Base-by-base conservation (phyloP, 768 basidiomycete species). In the Amanita pseudoporphyria region DNA sequence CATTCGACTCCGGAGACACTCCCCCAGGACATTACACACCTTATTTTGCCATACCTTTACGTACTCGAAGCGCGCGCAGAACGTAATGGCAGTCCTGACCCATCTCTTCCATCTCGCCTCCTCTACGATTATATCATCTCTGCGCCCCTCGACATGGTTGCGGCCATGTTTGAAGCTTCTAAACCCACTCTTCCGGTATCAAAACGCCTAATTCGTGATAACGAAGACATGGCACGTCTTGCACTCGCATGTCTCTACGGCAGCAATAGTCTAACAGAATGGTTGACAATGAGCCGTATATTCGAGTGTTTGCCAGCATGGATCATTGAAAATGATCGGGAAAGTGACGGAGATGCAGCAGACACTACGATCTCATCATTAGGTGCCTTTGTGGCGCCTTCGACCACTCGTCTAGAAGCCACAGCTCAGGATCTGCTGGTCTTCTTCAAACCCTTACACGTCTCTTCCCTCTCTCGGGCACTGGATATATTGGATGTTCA, bases 231-330 rank as follows among this genome's bases (percentile, higher is more conserved):
- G 60, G 90, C 82, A 12, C 78, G 86, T 9, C 64, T 97, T 12
- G 93, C 94, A 3, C 78, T 98, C 10, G 85, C 93, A 6, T 85
- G 84, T 58, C 66, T 97, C 19, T 99, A 99, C 54, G 92, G 92
- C 12, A 86, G 78, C 57, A 74, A 81, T 52, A 76, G 76, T 49
- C 66, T 83, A 30, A 71, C 79, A 51, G 74, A 82, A 55, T 95
- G 89, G 90, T 60, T 79, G 1, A 81, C 71, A 3, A 97, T 96
- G 93, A 89, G 85, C 55, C 70, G 72, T 28, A 88, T 99, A 45
- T 97, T 99, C 62, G 95, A 99, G 62, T 99, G 94, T 61, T 73
- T 98, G 28, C 95, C 95, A 0, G 95, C 84, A 3, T 96, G 94
- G 90, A 82, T 81, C 50, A 69, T 81, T 37, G 54, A 70, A 3